Base-by-base conservation (phyloP, 257 asterid genomes). In the Scutellaria baicalensis region DNA sequence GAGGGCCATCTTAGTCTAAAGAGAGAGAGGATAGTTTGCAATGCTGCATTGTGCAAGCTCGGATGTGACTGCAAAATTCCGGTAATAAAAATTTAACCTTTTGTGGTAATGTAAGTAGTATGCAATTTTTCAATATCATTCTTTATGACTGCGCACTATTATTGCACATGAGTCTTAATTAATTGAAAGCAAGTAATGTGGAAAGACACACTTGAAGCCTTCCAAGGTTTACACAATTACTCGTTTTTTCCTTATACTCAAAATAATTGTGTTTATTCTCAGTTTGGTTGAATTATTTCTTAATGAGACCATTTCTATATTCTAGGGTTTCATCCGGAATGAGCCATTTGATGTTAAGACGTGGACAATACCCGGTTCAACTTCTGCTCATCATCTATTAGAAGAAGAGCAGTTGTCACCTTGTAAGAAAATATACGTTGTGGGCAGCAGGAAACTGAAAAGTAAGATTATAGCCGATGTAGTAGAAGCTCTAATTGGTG, bases 401-500 rank as follows among this genome's bases (percentile, higher is more conserved):
- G 63, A 79, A 35, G 83, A 71, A 56, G 89, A 83, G 64, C 2
- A 58, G 2, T 14, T 79, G 50, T 70, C 69, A 11, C 16, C 84
- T 0, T 70, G 84, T 6, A 68, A 47, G 63, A 83, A 72, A 59
- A 43, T 87, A 36, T 88, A 85, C 40, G 45, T 43, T 13, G 56
- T 75, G 20, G 74, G 69, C 1, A 81, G 33, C 2, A 71, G 85
- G 64, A 76, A 57, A 4, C 57, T 90, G 0, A 87, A 83, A 81
- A 67, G 85, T 14, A 90, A 87, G 81, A 78, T 49, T 0, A 82
- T 93, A 18, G 94, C 97, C 6, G 96, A 93, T 57, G 97, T 83
- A 9, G 85, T 80, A 6, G 98, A 93, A 80, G 98, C 98, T n/a
- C 66, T 93, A 12, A 84, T 90, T n/a, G 98, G 97, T 6, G 98